phyloP scores from a whole-genome alignment of 2,329 filamentous ascomycete species.

The Cladosporium sphaerospermum region DNA sequence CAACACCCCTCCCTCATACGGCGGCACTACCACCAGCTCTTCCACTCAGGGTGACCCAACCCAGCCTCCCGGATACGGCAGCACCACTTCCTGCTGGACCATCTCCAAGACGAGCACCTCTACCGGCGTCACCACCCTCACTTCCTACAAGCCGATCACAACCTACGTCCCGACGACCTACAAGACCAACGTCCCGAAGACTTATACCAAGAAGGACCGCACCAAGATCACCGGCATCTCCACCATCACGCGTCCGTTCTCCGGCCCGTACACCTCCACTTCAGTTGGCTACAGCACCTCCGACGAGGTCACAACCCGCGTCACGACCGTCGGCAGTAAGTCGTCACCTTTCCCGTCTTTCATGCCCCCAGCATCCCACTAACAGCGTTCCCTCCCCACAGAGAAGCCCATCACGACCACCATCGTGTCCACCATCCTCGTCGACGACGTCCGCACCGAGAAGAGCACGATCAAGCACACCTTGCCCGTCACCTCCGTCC shows the following conservation, averaged over 20 bases:
- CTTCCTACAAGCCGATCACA: constrained; percentile 4
- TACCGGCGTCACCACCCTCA: constrained; percentile 1
- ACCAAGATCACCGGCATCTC: constrained; percentile 1
- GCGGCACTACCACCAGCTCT: not conserved
- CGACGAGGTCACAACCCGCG: not conserved
- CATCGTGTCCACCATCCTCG: not conserved
- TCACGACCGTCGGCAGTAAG: not conserved
- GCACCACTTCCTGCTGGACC: not conserved
- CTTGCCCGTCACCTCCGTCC: not conserved
- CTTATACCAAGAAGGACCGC: constrained; percentile 2
- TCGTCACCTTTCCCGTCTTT: not conserved
- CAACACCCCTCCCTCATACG: constrained; percentile 3
- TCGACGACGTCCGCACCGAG: not conserved
- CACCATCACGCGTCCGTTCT: constrained; percentile 1
- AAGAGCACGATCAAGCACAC: not conserved
- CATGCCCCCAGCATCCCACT: not conserved
- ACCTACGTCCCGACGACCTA: not conserved
- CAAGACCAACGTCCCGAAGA: not conserved
- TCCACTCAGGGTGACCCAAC: not conserved
- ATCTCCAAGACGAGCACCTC: not conserved
- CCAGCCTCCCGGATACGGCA: not conserved
- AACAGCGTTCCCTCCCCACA: not conserved
- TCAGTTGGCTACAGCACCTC: constrained; percentile 2
- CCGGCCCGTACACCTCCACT: not conserved
- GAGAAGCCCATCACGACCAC: not conserved